Conservation (phyloP, 2,329 filamentous ascomycete species). For the Fusarium avenaceum region DNA sequence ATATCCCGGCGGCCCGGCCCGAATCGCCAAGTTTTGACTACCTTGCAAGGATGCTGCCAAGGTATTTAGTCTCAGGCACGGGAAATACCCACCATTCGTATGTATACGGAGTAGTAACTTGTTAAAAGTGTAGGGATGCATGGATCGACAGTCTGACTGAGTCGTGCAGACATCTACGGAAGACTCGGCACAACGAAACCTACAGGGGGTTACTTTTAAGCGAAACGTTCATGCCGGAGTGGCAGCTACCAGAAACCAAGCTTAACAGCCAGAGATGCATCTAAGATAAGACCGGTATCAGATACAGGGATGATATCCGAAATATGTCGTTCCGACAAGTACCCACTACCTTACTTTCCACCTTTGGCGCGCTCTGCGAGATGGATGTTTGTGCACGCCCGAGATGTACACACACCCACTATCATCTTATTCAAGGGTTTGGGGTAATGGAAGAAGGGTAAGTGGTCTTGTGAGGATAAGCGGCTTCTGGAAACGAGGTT, state of each 20-base stretch:
- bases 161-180: no score
- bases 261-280: neutral
- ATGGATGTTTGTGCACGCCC: neutral
- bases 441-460: no score
- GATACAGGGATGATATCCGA: neutral
- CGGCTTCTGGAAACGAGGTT: no score
- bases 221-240: neutral
- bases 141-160: neutral
- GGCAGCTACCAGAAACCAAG: no score
- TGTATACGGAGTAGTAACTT: no score
- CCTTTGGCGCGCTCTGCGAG: neutral
- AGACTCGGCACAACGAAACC: neutral
- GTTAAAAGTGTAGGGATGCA: no score
- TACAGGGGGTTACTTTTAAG: neutral
- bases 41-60: neutral
- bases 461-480: neutral
- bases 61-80: neutral
- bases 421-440: no score
- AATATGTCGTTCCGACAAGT: neutral
- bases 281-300: neutral
- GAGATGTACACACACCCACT: neutral
- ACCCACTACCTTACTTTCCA: neutral
- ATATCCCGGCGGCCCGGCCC: neutral
- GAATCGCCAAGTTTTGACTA: constrained; percentile 4
- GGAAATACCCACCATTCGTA: no score